Base-by-base conservation (phyloP, 2,329 filamentous ascomycete genomes). In the Ophiognomonia clavigignenti-juglandacearum region DNA sequence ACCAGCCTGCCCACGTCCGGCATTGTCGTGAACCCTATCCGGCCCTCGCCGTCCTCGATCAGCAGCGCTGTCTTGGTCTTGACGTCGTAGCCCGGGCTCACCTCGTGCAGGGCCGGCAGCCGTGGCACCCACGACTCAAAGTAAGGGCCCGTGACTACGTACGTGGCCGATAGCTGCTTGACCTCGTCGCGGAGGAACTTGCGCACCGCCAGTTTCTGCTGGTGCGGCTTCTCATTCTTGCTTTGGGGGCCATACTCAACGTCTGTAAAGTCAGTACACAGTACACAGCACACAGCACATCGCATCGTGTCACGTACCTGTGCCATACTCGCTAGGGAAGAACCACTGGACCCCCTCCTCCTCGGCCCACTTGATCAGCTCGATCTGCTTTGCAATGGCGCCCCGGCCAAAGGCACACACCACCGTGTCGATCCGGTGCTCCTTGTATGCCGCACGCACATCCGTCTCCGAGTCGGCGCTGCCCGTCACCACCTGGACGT, bases 101-200 rank as follows among this genome's bases (percentile, higher is more conserved):
- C 29, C 27, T 66, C 59, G 42, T 63, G 60, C 3, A 66, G 56
- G 0, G 61, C 63, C 6, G 66, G 60, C n/a, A 66, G 56, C 4
- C 70, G 61, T 6, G 54, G 52, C 37, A 85, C 68, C 66, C 74
- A 86, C 59, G 84, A 71, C 51, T 86, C 83, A 24, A 77, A 75
- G 54, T 84, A 88, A 0, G 84, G 84, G 0, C 84, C 84, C 0
- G 83, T 86, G 4, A 88, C 84, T 0, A 88, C 66, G 58, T 83
- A 87, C 0, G 84, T 86, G 47, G 83, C 73, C 41, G 78, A 71
- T 22, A 88, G 59, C 7, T 71, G 64, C 54, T 72, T 70, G 13
- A 76, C 57, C n/a, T 73, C 64, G 29, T 75, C 73, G 39, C 73
- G 70, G 26, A 86, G 70, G 24, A 75, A 75, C 47, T 74, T 77